Evolutionary conservation across 1,284 basidiomycete genomes (phyloP), one percentile per base, ranked within the genome.

Genomic region (Puccinia polysora): DNA sequence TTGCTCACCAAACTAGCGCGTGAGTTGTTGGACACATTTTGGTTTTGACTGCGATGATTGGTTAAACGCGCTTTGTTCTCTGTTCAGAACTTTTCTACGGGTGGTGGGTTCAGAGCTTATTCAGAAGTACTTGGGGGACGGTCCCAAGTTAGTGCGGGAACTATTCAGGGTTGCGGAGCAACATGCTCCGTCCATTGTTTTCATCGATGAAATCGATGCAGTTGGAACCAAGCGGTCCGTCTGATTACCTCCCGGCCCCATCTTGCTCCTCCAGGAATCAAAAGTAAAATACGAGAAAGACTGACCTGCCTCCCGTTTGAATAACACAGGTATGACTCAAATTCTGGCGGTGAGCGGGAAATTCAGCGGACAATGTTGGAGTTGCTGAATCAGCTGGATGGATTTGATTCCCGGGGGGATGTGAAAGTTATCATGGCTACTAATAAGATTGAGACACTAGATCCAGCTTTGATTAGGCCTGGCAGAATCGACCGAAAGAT

Each of bases 401-500:
- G 96, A 47, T 98, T 99, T 82, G 96, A 98, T 80, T 93, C 92
- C n/a, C 87, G 94, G 73, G 93, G 94, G 36, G 95, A 98, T 80
- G 95, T 99, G 75, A 98, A 98, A 82, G 94, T 97, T 40, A 83
- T 83, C 77, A 82, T 83, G 82, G 90, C 90, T 28, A 91, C 89
- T 45, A 95, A 95, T 82, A 87, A 86, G 82, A 97, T 98, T 76
- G 93, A 97, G 80, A 88, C 89, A 2, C 85, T 98, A 53, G 95
- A 98, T 81, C 95, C 95, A 56, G 95, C 95, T 20, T 86, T 98
- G 70, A 96, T 97, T 78, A 90, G 96, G 74, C 95, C 96, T 2
- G 96, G 96, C 65, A 92, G 96, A 79, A 97, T 99, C 76, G 96
- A 99, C 79, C 86, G 96, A 72, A 98, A 99, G 84, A 98, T 99